phyloP scores from a whole-genome alignment of 163 green algal genomes.

The Chlorella variabilis region DNA sequence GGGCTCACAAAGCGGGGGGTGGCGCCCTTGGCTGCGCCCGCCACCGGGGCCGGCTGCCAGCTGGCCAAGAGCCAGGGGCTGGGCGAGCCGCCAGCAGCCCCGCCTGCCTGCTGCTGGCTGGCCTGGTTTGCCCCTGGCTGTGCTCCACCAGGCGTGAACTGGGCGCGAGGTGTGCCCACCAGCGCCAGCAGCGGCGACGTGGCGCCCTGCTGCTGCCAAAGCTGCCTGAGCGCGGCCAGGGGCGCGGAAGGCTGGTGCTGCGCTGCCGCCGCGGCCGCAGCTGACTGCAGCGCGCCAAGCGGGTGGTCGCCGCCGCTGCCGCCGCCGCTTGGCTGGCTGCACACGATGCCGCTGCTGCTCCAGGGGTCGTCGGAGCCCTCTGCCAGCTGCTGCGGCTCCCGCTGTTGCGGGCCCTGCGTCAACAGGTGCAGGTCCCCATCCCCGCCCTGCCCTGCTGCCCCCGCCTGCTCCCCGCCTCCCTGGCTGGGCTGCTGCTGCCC shows the following conservation, averaged over 20 bases:
- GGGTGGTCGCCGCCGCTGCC: background rate
- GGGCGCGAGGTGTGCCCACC: background rate
- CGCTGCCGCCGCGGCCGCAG: background rate
- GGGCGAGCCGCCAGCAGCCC: background rate
- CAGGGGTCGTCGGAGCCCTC: conserved; percentile 7
- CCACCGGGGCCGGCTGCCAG: conserved; percentile 18
- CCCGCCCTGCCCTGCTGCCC: background rate
- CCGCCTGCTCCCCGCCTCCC: no score
- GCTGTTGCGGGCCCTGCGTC: background rate
- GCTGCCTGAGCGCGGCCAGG: background rate
- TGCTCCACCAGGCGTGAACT: background rate
- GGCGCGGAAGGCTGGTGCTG: background rate
- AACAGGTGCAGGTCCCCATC: background rate
- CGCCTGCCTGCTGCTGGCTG: background rate
- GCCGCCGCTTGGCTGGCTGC: background rate
- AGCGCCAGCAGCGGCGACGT: conserved; percentile 13
- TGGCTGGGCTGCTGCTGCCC: background rate
- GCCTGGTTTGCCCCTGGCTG: background rate
- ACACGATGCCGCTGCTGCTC: conserved; percentile 25
- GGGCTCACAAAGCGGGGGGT: conserved; percentile 26
- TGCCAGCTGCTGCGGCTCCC: background rate
- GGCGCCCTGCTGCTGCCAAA: conserved; percentile 27
- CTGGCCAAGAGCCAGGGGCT: conserved; percentile 4
- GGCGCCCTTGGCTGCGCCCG: conserved; percentile 8
- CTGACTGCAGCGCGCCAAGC: background rate